These are phyloP conservation scores for Wickerhamomyces xylosicus DNA, from an alignment of 805 yeast genomes.

Conservation along the genomic window DNA sequence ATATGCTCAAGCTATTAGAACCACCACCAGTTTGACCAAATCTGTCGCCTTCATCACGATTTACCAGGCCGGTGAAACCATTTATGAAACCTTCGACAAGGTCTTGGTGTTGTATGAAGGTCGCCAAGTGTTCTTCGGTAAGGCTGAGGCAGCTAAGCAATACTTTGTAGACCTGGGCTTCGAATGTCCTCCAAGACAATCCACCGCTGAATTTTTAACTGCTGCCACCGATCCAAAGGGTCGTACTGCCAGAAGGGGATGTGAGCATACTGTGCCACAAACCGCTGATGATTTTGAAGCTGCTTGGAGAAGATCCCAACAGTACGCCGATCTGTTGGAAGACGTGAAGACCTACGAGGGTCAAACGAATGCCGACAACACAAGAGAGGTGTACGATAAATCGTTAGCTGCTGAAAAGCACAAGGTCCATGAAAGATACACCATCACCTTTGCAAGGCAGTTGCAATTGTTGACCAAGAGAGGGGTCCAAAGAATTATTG, in stretches of 20 bases:
- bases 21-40: slow-evolving; percentile 41
- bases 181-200: slow-evolving; percentile 51
- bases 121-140: slow-evolving; percentile 56
- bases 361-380: slow-evolving; percentile 19
- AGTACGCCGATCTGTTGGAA: slow-evolving; percentile 26
- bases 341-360: slow-evolving; percentile 36
- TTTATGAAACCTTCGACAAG: slow-evolving; percentile 54
- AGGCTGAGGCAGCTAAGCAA: slow-evolving; percentile 37
- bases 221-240: slow-evolving; percentile 62
- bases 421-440: slow-evolving; percentile 18
- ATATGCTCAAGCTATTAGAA: slow-evolving; percentile 53
- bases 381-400: slow-evolving; percentile 22
- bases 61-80: slow-evolving; percentile 59
- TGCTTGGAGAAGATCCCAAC: slow-evolving; percentile 43
- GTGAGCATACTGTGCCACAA: slow-evolving; percentile 42
- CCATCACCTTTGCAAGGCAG: slow-evolving; percentile 36
- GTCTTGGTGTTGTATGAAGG: slow-evolving; percentile 52
- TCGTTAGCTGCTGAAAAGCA: slow-evolving; percentile 21
- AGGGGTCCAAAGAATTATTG: slow-evolving; percentile 37
- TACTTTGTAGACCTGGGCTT: slow-evolving; percentile 61
- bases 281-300: slow-evolving; percentile 53
- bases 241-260: slow-evolving; percentile 37
- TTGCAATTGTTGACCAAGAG: slow-evolving; percentile 26
- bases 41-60: slow-evolving; percentile 62
- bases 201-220: slow-evolving; percentile 64